Evolutionary conservation across 306 rosid genomes (phyloP).

Genomic region (Sophora flavescens): DNA sequence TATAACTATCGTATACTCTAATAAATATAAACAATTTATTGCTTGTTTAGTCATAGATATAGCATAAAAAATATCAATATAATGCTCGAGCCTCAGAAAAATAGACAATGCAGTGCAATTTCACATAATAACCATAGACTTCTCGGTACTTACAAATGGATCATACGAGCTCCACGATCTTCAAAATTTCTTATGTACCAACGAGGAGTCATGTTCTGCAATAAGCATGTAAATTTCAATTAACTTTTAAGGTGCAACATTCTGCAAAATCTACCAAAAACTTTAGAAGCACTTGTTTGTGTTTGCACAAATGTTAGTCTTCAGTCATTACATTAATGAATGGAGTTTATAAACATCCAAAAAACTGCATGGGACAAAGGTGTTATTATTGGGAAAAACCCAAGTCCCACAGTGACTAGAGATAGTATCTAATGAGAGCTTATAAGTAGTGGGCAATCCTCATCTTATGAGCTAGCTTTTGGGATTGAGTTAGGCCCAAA

Average conservation of each 20-base stretch:
- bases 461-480: no score
- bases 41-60: conserved; percentile 31
- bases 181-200: conserved; percentile 85
- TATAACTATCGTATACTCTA: no score
- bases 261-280: conserved; percentile 5
- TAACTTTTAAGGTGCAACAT: conserved; percentile 31
- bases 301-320: neutral
- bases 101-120: neutral
- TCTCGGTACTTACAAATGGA: conserved; percentile 74
- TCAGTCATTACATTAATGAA: neutral
- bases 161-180: conserved; percentile 65
- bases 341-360: neutral
- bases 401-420: no score
- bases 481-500: no score
- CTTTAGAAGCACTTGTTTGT: conserved; percentile 30
- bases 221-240: conserved; percentile 30
- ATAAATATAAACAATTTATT: conserved; percentile 27
- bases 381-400: no score
- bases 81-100: neutral
- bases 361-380: conserved; percentile 33
- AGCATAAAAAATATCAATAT: conserved; percentile 9
- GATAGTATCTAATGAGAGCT: no score
- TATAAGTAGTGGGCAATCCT: no score
- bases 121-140: conserved; percentile 39
- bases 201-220: conserved; percentile 86